Evolutionary conservation across 345 rosid genomes (phyloP), one percentile per base, ranked within the genome.

Genomic region (Melastoma malabathricum): DNA sequence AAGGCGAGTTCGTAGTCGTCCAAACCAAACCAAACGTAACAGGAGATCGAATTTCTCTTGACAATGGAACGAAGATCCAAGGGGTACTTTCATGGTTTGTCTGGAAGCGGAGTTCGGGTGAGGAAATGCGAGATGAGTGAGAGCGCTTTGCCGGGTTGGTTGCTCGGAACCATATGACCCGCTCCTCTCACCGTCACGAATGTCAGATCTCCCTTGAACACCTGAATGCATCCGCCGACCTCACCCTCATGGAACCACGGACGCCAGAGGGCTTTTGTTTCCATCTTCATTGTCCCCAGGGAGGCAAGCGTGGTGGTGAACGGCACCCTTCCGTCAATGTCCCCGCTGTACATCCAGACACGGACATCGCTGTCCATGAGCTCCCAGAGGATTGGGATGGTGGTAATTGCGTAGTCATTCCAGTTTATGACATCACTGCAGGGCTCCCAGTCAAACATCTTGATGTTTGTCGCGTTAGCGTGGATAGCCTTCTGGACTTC

Each of bases 161-260:
- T 82, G 63, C 89, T 86, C 10, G 98, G 98, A 13, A 90, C 96
- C 61, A 77, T 72, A 64, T 90, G 98, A 15, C 98, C 98, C 34
- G 98, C 96, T 12, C 77, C 89, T 72, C 96, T 72, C 12, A 86
- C 87, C 4, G 89, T 86, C 1, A 78, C 80, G 57, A 82, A 80
- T 43, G 87, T 90, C 60, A 90, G 43, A 47, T 69, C 86, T 61
- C 84, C 83, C 18, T 75, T 51, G 64, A 82, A 90, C 34, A 75
- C 87, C 57, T 82, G 73, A 1, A 90, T 80, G 46, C 75, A 86
- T 18, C 96, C 98, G 48, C 96, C 96, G 55, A 80, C 93, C 83
- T 83, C 92, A 6, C 75, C 81, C 7, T 56, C 59, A 1, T 71
- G 60, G 66, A 63, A 77, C 95, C 98, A 90, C 43, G 96, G 82